Evolutionary conservation across 1,284 basidiomycete species (phyloP).

Genomic region (Microbotryum violaceum): DNA sequence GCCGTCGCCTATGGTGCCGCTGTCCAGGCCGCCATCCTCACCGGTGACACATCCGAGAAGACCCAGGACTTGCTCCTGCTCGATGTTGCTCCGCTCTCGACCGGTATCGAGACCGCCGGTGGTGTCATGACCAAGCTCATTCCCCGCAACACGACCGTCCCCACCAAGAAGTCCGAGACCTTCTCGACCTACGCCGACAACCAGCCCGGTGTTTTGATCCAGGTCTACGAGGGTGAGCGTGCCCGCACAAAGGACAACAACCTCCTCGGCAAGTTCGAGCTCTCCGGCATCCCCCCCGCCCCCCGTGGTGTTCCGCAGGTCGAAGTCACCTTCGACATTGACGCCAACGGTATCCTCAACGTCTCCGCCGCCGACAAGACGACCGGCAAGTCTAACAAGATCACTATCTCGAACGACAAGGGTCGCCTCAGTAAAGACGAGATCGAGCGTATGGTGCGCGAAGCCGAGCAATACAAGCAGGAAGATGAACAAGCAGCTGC

Average conservation of each 20-base stretch:
- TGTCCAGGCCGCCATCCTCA: slow-evolving; percentile 96
- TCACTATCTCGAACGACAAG: slow-evolving; percentile 95
- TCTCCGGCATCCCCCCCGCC: slow-evolving; percentile 93
- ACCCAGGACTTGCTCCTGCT: slow-evolving; percentile 96
- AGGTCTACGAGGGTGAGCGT: slow-evolving; percentile 99
- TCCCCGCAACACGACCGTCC: slow-evolving; percentile 80
- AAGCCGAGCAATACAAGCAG: slow-evolving; percentile 67
- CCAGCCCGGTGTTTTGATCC: slow-evolving; percentile 97
- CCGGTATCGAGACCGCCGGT: slow-evolving; percentile 96
- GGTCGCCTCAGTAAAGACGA: slow-evolving; percentile 97
- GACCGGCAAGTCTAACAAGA: slow-evolving; percentile 80
- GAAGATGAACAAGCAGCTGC: slow-evolving; percentile 45
- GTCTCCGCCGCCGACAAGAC: slow-evolving; percentile 96
- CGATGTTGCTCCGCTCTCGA: slow-evolving; percentile 91
- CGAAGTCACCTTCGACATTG: slow-evolving; percentile 97
- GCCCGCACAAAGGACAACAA: slow-evolving; percentile 96
- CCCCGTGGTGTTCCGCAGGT: slow-evolving; percentile 98
- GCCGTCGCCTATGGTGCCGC: slow-evolving; percentile 99
- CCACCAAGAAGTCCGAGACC: slow-evolving; percentile 91
- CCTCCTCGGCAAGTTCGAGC: slow-evolving; percentile 95
- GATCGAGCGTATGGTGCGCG: slow-evolving; percentile 87
- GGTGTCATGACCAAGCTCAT: slow-evolving; percentile 82
- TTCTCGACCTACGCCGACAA: slow-evolving; percentile 94
- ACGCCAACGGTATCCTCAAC: slow-evolving; percentile 79
- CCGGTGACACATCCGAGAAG: slow-evolving; percentile 96